A percentile compares a stretch with the other conserved stretches of the same genome.
phyloP scores from a whole-genome alignment of 2,329 filamentous ascomycete genomes.

The Aspergillus neotritici region DNA sequence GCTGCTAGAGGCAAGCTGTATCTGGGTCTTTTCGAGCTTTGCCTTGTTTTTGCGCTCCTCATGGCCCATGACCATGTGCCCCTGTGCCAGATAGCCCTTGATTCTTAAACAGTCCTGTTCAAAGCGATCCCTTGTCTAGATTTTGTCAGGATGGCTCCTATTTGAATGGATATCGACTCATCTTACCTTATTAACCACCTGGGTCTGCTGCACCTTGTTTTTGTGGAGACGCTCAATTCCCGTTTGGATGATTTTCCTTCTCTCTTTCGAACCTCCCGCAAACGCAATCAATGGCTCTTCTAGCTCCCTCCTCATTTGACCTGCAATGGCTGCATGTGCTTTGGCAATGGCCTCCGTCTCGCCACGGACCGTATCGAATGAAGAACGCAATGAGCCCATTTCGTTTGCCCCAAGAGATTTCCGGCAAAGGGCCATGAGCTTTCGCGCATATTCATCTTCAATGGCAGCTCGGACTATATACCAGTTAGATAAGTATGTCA shows the following conservation, averaged over 20 bases:
- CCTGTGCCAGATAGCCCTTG: slow-evolving; percentile 95
- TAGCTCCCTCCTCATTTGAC: slow-evolving; percentile 91
- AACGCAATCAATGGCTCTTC: slow-evolving; percentile 92
- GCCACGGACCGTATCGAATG: slow-evolving; percentile 78
- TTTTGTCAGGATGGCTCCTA: slow-evolving; percentile 9
- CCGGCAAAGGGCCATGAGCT: slow-evolving; percentile 75
- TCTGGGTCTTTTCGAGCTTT: slow-evolving; percentile 97
- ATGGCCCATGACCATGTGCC: slow-evolving; percentile 99
- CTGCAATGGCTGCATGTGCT: slow-evolving; percentile 80
- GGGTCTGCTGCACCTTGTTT: slow-evolving; percentile 85
- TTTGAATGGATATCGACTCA: not conserved
- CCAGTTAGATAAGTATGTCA: too few species aligned
- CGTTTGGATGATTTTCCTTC: slow-evolving; percentile 90
- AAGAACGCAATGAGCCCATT: slow-evolving; percentile 72
- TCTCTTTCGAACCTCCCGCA: slow-evolving; percentile 89
- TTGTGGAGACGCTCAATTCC: slow-evolving; percentile 94
- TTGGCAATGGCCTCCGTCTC: slow-evolving; percentile 94
- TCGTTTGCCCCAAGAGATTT: slow-evolving; percentile 89
- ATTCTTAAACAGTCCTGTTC: slow-evolving; percentile 98
- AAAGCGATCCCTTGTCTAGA: slow-evolving; percentile 78
- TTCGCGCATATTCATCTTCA: slow-evolving; percentile 93
- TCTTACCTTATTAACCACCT: slow-evolving; percentile 79
- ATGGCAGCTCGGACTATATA: slow-evolving; percentile 73
- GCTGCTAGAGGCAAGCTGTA: slow-evolving; percentile 85
- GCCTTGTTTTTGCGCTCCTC: slow-evolving; percentile 99